Conservation (phyloP, 176 grass and related monocot species). For the Oryza punctata region DNA sequence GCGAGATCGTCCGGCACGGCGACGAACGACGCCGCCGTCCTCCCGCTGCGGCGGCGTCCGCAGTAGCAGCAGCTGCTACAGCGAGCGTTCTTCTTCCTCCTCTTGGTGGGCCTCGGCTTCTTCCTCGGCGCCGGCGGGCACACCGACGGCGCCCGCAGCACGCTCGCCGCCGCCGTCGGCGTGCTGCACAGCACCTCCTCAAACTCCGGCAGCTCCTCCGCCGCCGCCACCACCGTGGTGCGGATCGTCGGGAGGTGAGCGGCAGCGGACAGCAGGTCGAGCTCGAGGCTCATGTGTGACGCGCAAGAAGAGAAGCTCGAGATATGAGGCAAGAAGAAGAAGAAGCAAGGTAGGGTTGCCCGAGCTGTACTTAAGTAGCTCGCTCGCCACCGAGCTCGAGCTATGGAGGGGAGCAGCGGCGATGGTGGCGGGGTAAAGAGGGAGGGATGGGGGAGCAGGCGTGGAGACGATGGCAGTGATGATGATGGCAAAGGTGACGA, state of each 20-base stretch:
- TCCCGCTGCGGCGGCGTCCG: not conserved
- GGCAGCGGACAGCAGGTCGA: constrained; percentile 9
- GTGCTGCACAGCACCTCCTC: constrained; percentile 35
- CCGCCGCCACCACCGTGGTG: not conserved
- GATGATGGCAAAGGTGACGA: constrained; percentile 25
- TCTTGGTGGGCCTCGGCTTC: constrained; percentile 37
- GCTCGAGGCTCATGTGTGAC: constrained; percentile 34
- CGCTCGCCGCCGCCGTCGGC: constrained; percentile 36
- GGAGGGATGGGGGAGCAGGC: constrained; percentile 26
- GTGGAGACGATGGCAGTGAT: constrained; percentile 46
- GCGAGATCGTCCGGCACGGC: constrained; percentile 51
- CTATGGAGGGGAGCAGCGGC: not conserved
- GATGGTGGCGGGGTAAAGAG: not conserved
- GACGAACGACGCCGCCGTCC: not conserved
- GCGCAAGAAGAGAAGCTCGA: not conserved
- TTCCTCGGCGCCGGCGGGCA: constrained; percentile 64
- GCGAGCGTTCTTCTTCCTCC: not conserved
- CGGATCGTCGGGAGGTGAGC: constrained; percentile 32
- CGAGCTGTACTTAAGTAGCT: constrained; percentile 45
- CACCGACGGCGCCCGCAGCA: constrained; percentile 4
- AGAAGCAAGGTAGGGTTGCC: constrained; percentile 44
- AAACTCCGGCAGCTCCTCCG: not conserved
- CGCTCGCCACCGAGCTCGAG: not conserved
- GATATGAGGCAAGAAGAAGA: constrained; percentile 24
- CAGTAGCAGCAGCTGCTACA: not conserved